Percentiles rank a stretch among this genome's conserved stretches.
phyloP scores from a whole-genome alignment of 495 filamentous ascomycete genomes.

The Penicillium arizonense region DNA sequence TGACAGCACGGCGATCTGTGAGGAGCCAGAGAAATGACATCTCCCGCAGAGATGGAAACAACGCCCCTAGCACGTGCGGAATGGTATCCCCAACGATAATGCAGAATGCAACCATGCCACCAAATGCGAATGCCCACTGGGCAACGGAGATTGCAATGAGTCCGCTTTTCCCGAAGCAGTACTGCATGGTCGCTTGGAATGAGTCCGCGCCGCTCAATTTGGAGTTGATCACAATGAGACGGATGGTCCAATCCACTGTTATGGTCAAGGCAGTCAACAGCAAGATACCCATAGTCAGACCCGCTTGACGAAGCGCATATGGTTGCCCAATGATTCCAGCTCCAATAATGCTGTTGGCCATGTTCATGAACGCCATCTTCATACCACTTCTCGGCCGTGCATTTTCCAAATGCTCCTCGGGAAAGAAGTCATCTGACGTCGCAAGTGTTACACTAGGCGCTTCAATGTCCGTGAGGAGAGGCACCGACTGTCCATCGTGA shows the following conservation, averaged over 20 bases:
- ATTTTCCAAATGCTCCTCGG: slow-evolving; percentile 58
- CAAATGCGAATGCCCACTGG: slow-evolving; percentile 98
- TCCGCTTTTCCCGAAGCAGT: slow-evolving; percentile 86
- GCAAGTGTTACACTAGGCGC: slow-evolving; percentile 87
- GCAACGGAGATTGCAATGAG: slow-evolving; percentile 86
- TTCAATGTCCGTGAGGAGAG: slow-evolving; percentile 81
- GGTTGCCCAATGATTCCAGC: slow-evolving; percentile 98
- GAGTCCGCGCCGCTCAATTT: slow-evolving; percentile 89
- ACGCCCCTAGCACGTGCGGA: slow-evolving; percentile 77
- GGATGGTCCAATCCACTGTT: slow-evolving; percentile 93
- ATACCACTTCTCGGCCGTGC: slow-evolving; percentile 65
- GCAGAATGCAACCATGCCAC: slow-evolving; percentile 97
- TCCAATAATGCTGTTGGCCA: slow-evolving; percentile 98
- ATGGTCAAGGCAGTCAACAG: slow-evolving; percentile 78
- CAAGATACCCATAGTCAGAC: slow-evolving; percentile 73
- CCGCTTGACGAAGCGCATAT: slow-evolving; percentile 90
- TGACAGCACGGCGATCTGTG: slow-evolving; percentile 76
- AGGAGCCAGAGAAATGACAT: slow-evolving; percentile 77
- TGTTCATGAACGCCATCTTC: slow-evolving; percentile 89
- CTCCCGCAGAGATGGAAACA: slow-evolving; percentile 74
- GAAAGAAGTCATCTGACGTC: slow-evolving; percentile 55
- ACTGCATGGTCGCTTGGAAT: slow-evolving; percentile 92
- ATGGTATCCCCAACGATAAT: slow-evolving; percentile 97
- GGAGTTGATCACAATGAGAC: slow-evolving; percentile 91
- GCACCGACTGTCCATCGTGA: slow-evolving; percentile 53